Evolutionary conservation across 805 yeast species (phyloP), one percentile per base, ranked within the genome.

Genomic region (Cyberlindnera maritima): DNA sequence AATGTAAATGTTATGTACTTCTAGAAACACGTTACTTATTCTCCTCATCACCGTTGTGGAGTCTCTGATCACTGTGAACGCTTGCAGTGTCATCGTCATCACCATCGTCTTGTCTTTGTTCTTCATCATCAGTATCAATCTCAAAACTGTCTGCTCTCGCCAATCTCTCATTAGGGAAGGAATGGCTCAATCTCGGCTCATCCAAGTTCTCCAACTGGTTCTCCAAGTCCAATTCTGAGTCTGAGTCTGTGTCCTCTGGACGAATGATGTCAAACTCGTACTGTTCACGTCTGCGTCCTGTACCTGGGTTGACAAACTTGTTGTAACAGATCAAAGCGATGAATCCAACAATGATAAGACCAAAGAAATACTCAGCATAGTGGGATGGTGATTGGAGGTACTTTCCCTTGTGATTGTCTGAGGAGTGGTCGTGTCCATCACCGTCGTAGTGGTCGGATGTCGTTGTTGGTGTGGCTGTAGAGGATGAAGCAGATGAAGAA

Each of bases 181-280:
- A 29, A 13, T 34, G 32, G 10, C 37, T 40, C 9, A 52, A 18
- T 26, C 53, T 43, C 18, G 45, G 32, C 3, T 38, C 44, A n/a
- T 45, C 50, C 8, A 41, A 11, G 26, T 53, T 48, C 13, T 46
- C 52, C 37, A 83, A 86, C 8, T 85, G 84, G 17, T 82, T 85
- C 38, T 86, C 86, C 39, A 85, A 80, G 60, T 86, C 95, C 59
- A 86, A 83, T 60, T 86, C 94, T 58, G 78, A 83, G 6, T 80
- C 80, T 34, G 57, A 84, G 79, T 66, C 90, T 68, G 60, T 85
- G 68, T 65, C 88, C 64, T 65, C 88, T 65, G 53, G 72, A 65
- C 61, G 55, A 21, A 61, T 61, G 28, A 61, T 61, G 43, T 61
- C 65, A 46, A 61, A 61, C 45, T 61, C 65, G 32, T 61, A 61